Conservation (phyloP, 352 stramenopile genomes). For the Pythium utonaiense region DNA sequence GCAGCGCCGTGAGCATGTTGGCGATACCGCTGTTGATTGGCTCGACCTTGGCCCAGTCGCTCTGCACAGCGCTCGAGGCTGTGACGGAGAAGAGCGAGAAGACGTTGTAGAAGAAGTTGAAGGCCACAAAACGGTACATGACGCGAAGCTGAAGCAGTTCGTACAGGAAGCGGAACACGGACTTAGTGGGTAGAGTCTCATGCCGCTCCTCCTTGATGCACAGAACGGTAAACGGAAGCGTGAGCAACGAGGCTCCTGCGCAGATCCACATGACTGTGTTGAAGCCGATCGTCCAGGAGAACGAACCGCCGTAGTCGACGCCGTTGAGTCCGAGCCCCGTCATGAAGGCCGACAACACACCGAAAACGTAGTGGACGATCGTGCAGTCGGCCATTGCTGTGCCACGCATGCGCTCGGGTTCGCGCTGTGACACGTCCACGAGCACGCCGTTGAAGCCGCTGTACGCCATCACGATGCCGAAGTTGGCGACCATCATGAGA, state of each 20-base stretch:
- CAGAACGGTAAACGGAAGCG: slow-evolving; percentile 39
- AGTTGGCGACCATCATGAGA: slow-evolving; percentile 51
- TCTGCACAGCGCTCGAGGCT: slow-evolving; percentile 41
- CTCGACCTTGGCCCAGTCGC: slow-evolving; percentile 49
- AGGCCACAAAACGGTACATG: slow-evolving; percentile 26
- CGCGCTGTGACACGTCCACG: slow-evolving; percentile 53
- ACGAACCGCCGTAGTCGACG: slow-evolving; percentile 47
- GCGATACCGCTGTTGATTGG: slow-evolving; percentile 55
- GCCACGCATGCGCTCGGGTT: slow-evolving; percentile 38
- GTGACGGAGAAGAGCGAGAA: slow-evolving; percentile 50
- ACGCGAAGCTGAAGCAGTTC: slow-evolving; percentile 51
- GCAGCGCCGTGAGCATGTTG: slow-evolving; percentile 36
- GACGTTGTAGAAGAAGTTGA: slow-evolving; percentile 28
- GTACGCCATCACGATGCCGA: slow-evolving; percentile 45
- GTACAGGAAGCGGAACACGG: slow-evolving; percentile 35
- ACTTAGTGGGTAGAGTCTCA: slow-evolving; percentile 21
- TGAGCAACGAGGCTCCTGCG: slow-evolving; percentile 28
- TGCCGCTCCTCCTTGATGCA: slow-evolving; percentile 44
- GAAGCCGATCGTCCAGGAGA: slow-evolving; percentile 44
- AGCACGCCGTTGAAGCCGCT: slow-evolving; percentile 43
- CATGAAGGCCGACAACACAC: slow-evolving; percentile 42
- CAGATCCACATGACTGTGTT: slow-evolving; percentile 51
- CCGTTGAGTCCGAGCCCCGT: slow-evolving; percentile 59
- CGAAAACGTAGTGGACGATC: slow-evolving; percentile 25
- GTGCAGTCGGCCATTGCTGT: slow-evolving; percentile 26